Percentiles rank a stretch among this genome's conserved stretches.
Evolutionary conservation across 2,329 filamentous ascomycete genomes (phyloP).

Genomic region (Diaporthe velutina): DNA sequence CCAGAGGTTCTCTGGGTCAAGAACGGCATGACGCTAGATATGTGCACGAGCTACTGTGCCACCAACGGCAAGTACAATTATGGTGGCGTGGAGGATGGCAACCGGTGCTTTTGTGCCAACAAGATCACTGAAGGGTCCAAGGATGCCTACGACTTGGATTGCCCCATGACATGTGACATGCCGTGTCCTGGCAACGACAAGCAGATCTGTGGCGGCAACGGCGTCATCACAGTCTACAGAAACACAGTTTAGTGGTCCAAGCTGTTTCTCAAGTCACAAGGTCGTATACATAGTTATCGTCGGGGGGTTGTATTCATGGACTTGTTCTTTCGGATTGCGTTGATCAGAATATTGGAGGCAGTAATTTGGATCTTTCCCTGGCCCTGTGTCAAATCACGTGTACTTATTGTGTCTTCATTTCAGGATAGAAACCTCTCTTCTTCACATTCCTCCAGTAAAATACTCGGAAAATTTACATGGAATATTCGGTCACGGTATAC

Average conservation of each 20-base stretch:
- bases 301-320: too few relatives aligned
- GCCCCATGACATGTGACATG: constrained; percentile 50
- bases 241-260: neutral
- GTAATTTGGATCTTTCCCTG: too few relatives aligned
- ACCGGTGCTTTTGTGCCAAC: constrained; percentile 43
- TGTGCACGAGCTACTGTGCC: constrained; percentile 38
- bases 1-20: constrained; percentile 17
- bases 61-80: constrained; percentile 37
- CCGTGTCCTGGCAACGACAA: neutral
- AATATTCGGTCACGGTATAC: too few relatives aligned
- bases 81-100: constrained; percentile 40
- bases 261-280: too few relatives aligned
- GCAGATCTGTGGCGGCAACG: constrained; percentile 5
- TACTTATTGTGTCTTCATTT: neutral
- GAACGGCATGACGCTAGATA: constrained; percentile 39
- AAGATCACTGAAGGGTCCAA: constrained; percentile 42
- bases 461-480: neutral
- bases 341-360: neutral
- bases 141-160: constrained; percentile 52
- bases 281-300: neutral
- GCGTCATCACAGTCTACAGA: neutral
- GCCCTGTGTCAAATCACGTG: neutral
- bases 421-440: neutral
- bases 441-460: neutral
- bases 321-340: too few relatives aligned